Conservation (phyloP, 2,329 filamentous ascomycete genomes). For the Trichoderma koningii region DNA sequence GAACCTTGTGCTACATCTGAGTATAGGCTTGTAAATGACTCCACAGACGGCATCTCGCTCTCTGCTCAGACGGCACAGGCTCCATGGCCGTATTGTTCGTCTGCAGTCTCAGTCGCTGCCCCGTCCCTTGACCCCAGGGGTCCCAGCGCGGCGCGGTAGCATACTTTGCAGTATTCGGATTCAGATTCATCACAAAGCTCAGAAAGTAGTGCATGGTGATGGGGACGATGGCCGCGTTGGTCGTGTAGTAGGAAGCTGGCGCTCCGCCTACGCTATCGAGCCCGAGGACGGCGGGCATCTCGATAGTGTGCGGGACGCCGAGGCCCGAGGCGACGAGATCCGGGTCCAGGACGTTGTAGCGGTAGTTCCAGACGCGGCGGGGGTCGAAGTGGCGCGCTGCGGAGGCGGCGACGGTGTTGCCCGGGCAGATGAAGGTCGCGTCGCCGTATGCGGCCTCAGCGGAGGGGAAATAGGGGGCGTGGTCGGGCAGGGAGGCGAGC, state of each 20-base stretch:
- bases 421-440: slow-evolving; percentile 49
- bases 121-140: slow-evolving; percentile 39
- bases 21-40: slow-evolving; percentile 26
- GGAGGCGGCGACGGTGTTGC: slow-evolving; percentile 33
- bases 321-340: slow-evolving; percentile 42
- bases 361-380: slow-evolving; percentile 49
- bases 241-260: slow-evolving; percentile 45
- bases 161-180: slow-evolving; percentile 46
- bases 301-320: slow-evolving; percentile 53
- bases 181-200: slow-evolving; percentile 49
- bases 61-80: slow-evolving; percentile 38
- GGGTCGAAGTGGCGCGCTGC: slow-evolving; percentile 19
- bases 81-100: slow-evolving; percentile 45
- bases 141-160: slow-evolving; percentile 46
- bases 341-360: slow-evolving; percentile 51
- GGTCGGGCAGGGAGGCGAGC: slow-evolving; percentile 38
- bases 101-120: slow-evolving; percentile 43
- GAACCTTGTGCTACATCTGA: not conserved
- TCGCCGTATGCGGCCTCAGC: slow-evolving; percentile 49
- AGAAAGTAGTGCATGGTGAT: slow-evolving; percentile 54
- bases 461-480: slow-evolving; percentile 49
- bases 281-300: slow-evolving; percentile 53
- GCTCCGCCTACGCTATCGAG: slow-evolving; percentile 37
- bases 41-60: slow-evolving; percentile 46
- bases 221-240: slow-evolving; percentile 49